Percentiles rank a stretch among this genome's conserved stretches.
Evolutionary conservation across 179 eudicot genomes (phyloP).

Genomic region (Vitellaria paradoxa): DNA sequence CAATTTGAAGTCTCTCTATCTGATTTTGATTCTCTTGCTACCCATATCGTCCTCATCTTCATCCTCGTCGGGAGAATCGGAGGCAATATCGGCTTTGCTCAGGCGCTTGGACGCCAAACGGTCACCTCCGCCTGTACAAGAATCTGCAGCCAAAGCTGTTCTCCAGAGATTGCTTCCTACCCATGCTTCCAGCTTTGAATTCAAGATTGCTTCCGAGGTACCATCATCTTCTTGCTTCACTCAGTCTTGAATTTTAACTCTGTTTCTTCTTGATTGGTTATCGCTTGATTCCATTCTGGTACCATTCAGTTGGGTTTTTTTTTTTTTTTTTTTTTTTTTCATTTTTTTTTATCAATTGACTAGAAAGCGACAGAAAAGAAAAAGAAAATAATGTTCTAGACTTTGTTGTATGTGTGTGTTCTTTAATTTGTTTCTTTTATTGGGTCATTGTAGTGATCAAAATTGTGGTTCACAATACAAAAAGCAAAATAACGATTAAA

Average conservation of each 20-base stretch:
- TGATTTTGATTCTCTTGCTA: slow-evolving; percentile 15
- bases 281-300: neutral
- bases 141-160: slow-evolving; percentile 70
- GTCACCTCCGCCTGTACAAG: slow-evolving; percentile 52
- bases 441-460: neutral
- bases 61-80: slow-evolving; percentile 29
- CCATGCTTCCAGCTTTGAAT: slow-evolving; percentile 63
- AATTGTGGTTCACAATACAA: neutral
- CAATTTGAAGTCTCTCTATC: slow-evolving; percentile 3
- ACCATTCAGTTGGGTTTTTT: neutral
- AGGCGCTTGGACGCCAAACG: slow-evolving; percentile 49
- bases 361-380: neutral
- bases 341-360: neutral
- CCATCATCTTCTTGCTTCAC: neutral
- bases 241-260: neutral
- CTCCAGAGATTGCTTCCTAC: slow-evolving; percentile 72
- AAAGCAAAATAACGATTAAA: neutral
- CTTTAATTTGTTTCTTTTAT: neutral
- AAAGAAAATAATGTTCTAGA: neutral
- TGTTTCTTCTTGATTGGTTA: neutral
- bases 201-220: slow-evolving; percentile 72
- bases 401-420: neutral
- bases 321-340: too few relatives aligned
- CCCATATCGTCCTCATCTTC: slow-evolving; percentile 17
- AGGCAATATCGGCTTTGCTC: slow-evolving; percentile 39